Conservation (phyloP, 2,329 filamentous ascomycete genomes). For the Aureobasidium uvarum region DNA sequence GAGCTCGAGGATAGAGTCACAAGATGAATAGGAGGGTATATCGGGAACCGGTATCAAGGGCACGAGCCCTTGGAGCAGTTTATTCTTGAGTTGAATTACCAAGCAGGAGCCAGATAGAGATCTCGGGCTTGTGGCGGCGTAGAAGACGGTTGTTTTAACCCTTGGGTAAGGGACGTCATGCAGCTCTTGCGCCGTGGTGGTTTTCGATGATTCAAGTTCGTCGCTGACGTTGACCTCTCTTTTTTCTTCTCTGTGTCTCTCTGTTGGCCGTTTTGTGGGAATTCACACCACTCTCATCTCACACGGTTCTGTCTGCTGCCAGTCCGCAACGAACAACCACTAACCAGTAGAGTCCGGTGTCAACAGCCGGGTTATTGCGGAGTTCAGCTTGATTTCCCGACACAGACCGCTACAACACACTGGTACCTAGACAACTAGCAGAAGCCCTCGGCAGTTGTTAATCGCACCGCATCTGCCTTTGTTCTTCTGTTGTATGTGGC, state of each 20-base stretch:
- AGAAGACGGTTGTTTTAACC: conserved; percentile 15
- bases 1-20: conserved; percentile 16
- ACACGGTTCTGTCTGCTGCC: neutral
- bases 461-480: neutral
- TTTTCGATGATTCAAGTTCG: conserved; percentile 1
- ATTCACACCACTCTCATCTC: neutral
- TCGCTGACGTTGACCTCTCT: conserved; percentile 20
- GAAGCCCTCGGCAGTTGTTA: neutral
- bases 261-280: neutral
- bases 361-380: conserved; percentile 10
- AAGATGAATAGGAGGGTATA: neutral
- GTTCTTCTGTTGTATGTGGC: neutral
- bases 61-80: conserved; percentile 5
- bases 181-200: conserved; percentile 6
- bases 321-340: neutral
- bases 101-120: conserved; percentile 18
- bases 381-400: conserved; percentile 12
- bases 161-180: conserved; percentile 22
- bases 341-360: neutral
- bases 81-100: conserved; percentile 11
- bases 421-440: conserved; percentile 11
- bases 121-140: conserved; percentile 9
- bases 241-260: conserved; percentile 10
- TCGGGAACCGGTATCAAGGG: conserved; percentile 11
- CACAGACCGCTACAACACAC: conserved; percentile 19